Percentiles rank a stretch among this genome's conserved stretches.
phyloP scores from a whole-genome alignment of 208 protist species.

The Angomonas deanei region DNA sequence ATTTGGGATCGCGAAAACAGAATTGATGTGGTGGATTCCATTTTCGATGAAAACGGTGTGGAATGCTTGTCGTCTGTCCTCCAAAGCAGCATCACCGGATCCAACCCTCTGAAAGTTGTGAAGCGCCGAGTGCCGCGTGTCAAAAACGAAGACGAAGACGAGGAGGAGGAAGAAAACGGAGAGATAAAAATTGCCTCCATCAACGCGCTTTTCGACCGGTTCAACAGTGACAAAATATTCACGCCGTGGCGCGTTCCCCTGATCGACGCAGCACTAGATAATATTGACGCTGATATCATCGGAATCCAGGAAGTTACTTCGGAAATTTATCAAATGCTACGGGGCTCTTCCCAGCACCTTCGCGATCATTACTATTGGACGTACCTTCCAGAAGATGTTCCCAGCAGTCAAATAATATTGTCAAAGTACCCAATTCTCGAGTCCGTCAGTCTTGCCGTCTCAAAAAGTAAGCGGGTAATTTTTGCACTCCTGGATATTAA shows the following conservation, averaged over 20 bases:
- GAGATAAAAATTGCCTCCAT: conserved; percentile 4
- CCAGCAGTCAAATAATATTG: conserved; percentile 7
- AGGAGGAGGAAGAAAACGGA: conserved; percentile 1
- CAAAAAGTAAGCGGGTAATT: conserved; percentile 9
- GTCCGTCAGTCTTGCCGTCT: conserved; percentile 1
- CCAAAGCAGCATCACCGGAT: conserved; percentile 3
- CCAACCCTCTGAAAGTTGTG: neutral
- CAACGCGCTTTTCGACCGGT: conserved; percentile 10
- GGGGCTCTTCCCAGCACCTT: neutral
- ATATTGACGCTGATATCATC: conserved; percentile 9
- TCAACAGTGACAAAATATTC: conserved; percentile 8
- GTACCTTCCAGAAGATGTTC: conserved; percentile 1
- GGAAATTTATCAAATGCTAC: neutral
- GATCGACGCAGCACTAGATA: conserved; percentile 1
- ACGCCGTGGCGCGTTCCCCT: conserved; percentile 8
- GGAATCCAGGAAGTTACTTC: conserved; percentile 12
- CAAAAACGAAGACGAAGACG: neutral
- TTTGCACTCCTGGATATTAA: conserved; percentile 7
- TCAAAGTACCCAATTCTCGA: conserved; percentile 5
- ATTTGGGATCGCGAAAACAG: conserved; percentile 13
- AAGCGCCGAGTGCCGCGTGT: neutral
- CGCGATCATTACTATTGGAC: conserved; percentile 10
- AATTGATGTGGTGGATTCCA: conserved; percentile 4
- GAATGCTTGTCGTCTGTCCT: neutral
- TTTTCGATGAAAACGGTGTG: conserved; percentile 2